These are phyloP conservation scores for Mortierella sp. DNA, from an alignment of 371 early-diverging fungal species.

Conservation along the genomic window DNA sequence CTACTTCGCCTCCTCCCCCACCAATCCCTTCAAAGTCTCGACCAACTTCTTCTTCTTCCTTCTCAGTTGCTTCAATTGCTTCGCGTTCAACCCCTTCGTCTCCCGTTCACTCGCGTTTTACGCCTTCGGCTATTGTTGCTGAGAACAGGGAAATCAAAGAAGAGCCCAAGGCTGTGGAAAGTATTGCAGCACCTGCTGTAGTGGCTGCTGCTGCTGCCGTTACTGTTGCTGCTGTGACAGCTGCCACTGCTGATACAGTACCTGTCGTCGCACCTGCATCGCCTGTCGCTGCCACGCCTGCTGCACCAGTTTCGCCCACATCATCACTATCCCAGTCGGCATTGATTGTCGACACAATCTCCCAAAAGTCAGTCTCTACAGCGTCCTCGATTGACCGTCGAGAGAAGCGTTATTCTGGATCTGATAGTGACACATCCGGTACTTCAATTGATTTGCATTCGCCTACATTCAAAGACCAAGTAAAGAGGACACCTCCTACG, in stretches of 20 bases:
- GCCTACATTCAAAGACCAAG: conserved; percentile 23
- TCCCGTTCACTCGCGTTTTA: conserved; percentile 11
- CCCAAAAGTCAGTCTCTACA: conserved; percentile 46
- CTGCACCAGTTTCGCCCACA: conserved; percentile 9
- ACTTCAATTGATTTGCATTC: conserved; percentile 53
- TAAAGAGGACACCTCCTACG: conserved; percentile 18
- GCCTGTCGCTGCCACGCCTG: not conserved
- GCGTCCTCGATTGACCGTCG: conserved; percentile 35
- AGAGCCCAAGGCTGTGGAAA: not conserved
- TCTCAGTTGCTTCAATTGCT: conserved; percentile 33
- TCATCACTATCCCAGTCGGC: conserved; percentile 8
- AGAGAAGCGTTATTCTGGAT: conserved; percentile 38
- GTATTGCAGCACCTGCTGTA: not conserved
- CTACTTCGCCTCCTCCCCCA: conserved; percentile 17
- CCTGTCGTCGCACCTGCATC: not conserved
- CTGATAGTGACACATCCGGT: conserved; percentile 48
- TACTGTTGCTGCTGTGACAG: no score
- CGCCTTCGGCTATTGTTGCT: conserved; percentile 4
- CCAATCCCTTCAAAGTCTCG: conserved; percentile 43
- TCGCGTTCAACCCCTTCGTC: conserved; percentile 19
- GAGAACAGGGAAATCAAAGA: conserved; percentile 14
- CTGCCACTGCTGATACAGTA: not conserved
- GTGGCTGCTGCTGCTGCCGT: not conserved
- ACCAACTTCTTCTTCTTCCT: conserved; percentile 33
- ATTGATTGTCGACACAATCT: conserved; percentile 34